Evolutionary conservation across 257 asterid genomes (phyloP), one percentile per base, ranked within the genome.

Genomic region (Solanum sejunctum): DNA sequence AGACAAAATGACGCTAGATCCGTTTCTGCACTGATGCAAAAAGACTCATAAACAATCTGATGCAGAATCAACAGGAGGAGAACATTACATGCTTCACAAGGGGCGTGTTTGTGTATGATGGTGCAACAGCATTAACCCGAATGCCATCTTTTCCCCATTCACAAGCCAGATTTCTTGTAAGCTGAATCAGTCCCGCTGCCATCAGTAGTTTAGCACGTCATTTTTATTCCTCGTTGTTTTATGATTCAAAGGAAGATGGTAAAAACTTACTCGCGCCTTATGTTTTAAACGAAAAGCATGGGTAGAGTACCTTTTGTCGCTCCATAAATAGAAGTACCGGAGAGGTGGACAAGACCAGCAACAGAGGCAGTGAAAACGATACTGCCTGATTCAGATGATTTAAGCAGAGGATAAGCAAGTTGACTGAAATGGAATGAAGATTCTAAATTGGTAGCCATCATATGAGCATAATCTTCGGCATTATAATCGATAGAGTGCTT

Each of bases 61-160:
- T 1, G 5, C 17, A 21, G 69, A 61, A 61, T 7, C 60, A 63
- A 85, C 66, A 75, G 5, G 32, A 63, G 63, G 63, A 71, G 57
- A 58, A n/a, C 17, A 85, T 95, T 92, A 97, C 98, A 58, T 72
- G 43, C 88, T 94, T 90, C 78, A 92, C 96, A 13, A 95, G 94
- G 10, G 99, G 87, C 28, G 99, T 97, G 75, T 85, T 94, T 93
- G 91, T 94, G 86, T 94, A 95, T 95, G 97, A 90, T 10, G 99
- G 99, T 23, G 99, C 98, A 82, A 97, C 98, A 32, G 86, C 86
- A 87, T 97, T 97, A 87, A 97, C 98, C 80, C 98, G 94, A 87
- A 97, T 93, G 85, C 87, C 87, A 88, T 97, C 98, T 89, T 90
- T 90, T 52, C 94, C 99, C 99, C 98, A 97, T 88, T 97, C 99